Base-by-base conservation (phyloP, 371 early-diverging fungal genomes). In the Zancudomyces culisetae region DNA sequence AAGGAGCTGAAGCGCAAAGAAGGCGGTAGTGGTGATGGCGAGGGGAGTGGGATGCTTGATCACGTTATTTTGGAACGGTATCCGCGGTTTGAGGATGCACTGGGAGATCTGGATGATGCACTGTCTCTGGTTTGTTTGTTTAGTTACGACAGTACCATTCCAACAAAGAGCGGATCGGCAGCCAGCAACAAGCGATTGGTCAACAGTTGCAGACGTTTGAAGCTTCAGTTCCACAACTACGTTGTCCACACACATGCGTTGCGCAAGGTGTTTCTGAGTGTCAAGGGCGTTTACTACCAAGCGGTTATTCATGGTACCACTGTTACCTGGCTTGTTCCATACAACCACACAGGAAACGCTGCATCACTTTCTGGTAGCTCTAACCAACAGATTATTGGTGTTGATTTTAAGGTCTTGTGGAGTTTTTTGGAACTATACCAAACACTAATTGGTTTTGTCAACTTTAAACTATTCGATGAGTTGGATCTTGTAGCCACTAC, bases 231-330 rank as follows among this genome's bases (percentile, higher is more conserved):
- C 71, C 85, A 85, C 69, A 81, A 83, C 58, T 94, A 88, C 60
- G 78, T 94, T 18, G 75, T 90, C 62, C 70, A 77, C 28, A 72
- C 85, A 29, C 73, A 77, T 51, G 68, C 78, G 58, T 67, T 97
- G 59, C 77, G 83, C 45, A 87, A 88, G 63, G 81, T 80, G 18
- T 97, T 97, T 66, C 71, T 94, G 57, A 87, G 89, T 18, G 90
- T 95, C 79, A 97, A 97, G 76, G 98, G 98, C 50, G 90, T 94
- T 62, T 97, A 97, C 73, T 94, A 92, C 66, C 94, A 93, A 73
- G 93, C 86, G 19, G 90, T 90, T 51, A 83, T 95, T 63, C 80
- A 84, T 66, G 98, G 95, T 21, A 87, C 90, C 66, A 76, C 76
- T 41, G 73, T 97, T 30, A 91, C 88, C 26, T 97, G 95, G 96